phyloP scores from a whole-genome alignment of 805 yeast species.

The Myxozyma melibiosi region DNA sequence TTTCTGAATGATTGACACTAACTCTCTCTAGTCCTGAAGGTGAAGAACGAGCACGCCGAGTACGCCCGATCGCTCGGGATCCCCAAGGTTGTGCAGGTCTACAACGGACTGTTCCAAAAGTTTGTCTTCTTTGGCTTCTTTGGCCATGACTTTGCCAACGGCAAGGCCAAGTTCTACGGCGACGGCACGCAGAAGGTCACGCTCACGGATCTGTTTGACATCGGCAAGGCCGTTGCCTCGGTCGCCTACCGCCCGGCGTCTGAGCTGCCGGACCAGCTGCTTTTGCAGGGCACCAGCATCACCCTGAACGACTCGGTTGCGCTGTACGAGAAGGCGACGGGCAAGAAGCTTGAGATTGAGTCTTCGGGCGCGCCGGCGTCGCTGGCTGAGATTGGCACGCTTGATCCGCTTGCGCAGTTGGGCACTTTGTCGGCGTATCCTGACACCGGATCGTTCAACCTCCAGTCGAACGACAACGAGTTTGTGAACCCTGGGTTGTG shows the following conservation, averaged over 20 bases:
- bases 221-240: slow-evolving; percentile 37
- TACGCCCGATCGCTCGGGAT: slow-evolving; percentile 35
- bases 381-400: not conserved
- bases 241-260: slow-evolving; percentile 29
- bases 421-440: slow-evolving; percentile 20
- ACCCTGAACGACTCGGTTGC: slow-evolving; percentile 27
- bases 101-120: slow-evolving; percentile 34
- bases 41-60: slow-evolving; percentile 26
- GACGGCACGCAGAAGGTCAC: slow-evolving; percentile 28
- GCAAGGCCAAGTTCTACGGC: slow-evolving; percentile 27
- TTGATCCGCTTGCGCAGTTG: not conserved
- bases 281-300: slow-evolving; percentile 27
- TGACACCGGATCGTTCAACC: slow-evolving; percentile 13
- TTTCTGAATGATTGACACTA: not conserved
- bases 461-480: slow-evolving; percentile 27
- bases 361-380: not conserved
- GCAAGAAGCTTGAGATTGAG: slow-evolving; percentile 30
- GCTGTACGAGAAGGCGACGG: slow-evolving; percentile 33
- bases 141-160: slow-evolving; percentile 16
- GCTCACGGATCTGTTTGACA: slow-evolving; percentile 34
- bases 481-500: slow-evolving; percentile 38
- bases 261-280: slow-evolving; percentile 35
- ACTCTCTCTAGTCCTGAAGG: slow-evolving; percentile 1
- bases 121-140: slow-evolving; percentile 22
- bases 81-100: slow-evolving; percentile 35